Base-by-base conservation (phyloP, 805 yeast species). In the Starmerella sirachaensis region DNA sequence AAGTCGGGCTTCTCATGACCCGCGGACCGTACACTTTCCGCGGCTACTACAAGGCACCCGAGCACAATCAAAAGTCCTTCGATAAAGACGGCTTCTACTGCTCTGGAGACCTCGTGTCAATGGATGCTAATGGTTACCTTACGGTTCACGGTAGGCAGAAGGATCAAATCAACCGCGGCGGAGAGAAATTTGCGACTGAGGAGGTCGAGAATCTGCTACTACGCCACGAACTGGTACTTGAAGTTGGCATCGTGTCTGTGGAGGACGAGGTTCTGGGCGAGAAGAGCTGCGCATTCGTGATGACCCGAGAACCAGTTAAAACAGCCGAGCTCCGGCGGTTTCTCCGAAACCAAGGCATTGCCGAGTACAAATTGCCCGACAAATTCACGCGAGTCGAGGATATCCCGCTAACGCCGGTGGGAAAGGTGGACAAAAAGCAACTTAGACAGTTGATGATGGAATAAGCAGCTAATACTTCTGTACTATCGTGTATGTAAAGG, bases 91-190 rank as follows among this genome's bases (percentile, higher is more conserved):
- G 46, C 9, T 43, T 40, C 32, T 43, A 43, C 25, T 36, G 46
- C 39, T 40, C 43, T 3, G 46, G 46, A 1, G 46, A 43, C 21
- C 37, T 43, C 11, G 37, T 43, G 10, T 31, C 43, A 11, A 40
- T 43, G n/a, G 38, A 28, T 8, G 34, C 24, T 4, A 22, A 32
- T 11, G 43, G 46, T 6, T 37, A 37, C 31, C 32, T 43, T 26
- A 43, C 46, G 3, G 35, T 43, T 2, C 46, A 43, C 21, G 46
- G 46, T 3, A 35, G 46, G 12, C 34, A 40, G 31, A 43, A 43
- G 39, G 46, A 43, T 24, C 46, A 43, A 17, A 43, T 43, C 25
- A 43, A 43, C 32, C 43, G 46, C 12, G 46, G 46, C 3, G 46
- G 46, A 2, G 46, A 43, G 31, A 43, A 43, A 16, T 28, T 43